Base-by-base conservation (phyloP, 31 red algal genomes). In the Odonthalia washingtoniensis region DNA sequence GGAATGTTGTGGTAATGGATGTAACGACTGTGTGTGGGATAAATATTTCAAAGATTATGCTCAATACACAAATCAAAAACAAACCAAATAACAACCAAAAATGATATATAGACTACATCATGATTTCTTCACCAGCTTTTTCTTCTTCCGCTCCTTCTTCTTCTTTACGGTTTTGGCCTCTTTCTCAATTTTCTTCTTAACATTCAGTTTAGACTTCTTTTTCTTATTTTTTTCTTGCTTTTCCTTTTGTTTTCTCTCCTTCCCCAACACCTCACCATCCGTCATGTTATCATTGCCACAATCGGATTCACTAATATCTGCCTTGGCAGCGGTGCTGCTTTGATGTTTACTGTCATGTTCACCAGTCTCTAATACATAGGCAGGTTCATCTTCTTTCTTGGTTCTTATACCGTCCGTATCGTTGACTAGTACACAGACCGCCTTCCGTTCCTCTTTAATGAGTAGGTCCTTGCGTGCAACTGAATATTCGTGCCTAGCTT, bases 1-100 rank as follows among this genome's bases (percentile, higher is more conserved):
- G 31, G 94, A 96, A 60, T 96, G 94, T 65, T 96, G 94, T 49
- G 94, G 94, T 40, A 96, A 96, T 72, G 94, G 94, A 49, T 96
- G 94, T 44, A 79, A 90, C 74, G 72, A 70, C 2, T 96, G 94
- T 64, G 94, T 96, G 3, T 96, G 94, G 94, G 82, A 83, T 17
- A 49, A 52, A 12, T 96, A 96, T 66, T 92, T 90, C 88, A 82
- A 91, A 16, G 30, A 88, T n/a, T 63, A 91, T 39, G 72, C 66
- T 18, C 89, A 42, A 38, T 96, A 96, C 49, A 61, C 66, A 45
- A 70, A 83, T 32, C 57, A 74, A 33, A 81, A 84, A 41, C 88
- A 91, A 44, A 70, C 67, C 9, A 36, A 6, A 70, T n/a, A n/a
- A n/a, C n/a, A n/a, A n/a, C n/a, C n/a, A n/a, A n/a, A n/a, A n/a